A percentile compares a stretch with the other conserved stretches of the same genome.
Evolutionary conservation across 2,329 filamentous ascomycete genomes (phyloP).

Genomic region (Drechslerella dactyloides): DNA sequence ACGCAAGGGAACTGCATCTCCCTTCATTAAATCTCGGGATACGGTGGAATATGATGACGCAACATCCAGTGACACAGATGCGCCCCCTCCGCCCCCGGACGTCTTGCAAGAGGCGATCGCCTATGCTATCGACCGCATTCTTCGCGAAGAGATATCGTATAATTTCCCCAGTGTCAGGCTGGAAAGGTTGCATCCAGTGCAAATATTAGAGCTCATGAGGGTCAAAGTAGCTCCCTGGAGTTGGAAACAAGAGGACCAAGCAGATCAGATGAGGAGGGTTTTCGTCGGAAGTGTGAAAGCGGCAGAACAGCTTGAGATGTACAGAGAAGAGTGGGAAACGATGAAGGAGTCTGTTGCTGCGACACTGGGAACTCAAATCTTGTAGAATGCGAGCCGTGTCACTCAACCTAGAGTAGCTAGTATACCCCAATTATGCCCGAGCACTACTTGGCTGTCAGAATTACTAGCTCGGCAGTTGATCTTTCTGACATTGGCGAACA

Average conservation of each 20-base stretch:
- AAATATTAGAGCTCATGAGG: constrained; percentile 26
- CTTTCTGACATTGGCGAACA: too few species aligned
- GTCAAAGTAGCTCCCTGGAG: constrained; percentile 31
- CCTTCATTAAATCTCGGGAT: too few species aligned
- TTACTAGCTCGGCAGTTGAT: too few species aligned
- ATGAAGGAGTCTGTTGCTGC: constrained; percentile 17
- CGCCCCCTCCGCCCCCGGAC: neutral
- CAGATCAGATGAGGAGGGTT: constrained; percentile 8
- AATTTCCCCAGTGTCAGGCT: constrained; percentile 16
- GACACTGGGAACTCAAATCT: neutral
- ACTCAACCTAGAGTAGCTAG: neutral
- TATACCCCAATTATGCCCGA: too few species aligned
- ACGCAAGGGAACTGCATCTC: too few species aligned
- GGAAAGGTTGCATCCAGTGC: constrained; percentile 32
- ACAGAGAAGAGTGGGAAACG: constrained; percentile 24
- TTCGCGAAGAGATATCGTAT: constrained; percentile 31
- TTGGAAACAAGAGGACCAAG: constrained; percentile 31
- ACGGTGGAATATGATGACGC: neutral
- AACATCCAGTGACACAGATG: neutral
- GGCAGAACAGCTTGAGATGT: constrained; percentile 11
- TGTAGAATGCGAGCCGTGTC: neutral
- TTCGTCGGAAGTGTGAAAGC: constrained; percentile 5
- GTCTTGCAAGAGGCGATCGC: constrained; percentile 11
- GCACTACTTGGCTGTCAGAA: too few species aligned
- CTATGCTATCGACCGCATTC: constrained; percentile 7